Conservation (phyloP, 352 stramenopile species). For the Globisporangium nunn region DNA sequence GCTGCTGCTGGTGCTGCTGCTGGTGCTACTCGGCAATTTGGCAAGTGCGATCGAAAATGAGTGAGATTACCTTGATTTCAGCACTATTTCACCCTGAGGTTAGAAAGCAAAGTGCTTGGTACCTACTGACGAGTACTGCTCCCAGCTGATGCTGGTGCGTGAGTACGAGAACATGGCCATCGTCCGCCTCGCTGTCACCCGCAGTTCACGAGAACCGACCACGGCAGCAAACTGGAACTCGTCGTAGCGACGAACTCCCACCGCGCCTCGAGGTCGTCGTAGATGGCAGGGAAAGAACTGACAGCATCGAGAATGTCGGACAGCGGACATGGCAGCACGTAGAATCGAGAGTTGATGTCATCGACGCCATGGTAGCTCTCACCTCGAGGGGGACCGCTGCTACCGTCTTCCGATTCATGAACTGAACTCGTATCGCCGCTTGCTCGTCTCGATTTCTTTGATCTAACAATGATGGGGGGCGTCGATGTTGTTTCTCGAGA, state of each 20-base stretch:
- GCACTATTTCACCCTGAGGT: not conserved
- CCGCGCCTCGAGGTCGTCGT: conserved; percentile 2
- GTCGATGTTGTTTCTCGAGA: not conserved
- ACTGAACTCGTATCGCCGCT: not conserved
- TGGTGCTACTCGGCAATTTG: not conserved
- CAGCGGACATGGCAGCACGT: conserved; percentile 8
- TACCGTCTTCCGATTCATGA: not conserved
- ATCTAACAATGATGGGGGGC: not conserved
- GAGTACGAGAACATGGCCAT: no score
- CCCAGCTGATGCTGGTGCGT: not conserved
- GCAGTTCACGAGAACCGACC: conserved; percentile 8
- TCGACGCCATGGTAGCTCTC: not conserved
- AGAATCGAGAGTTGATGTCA: not conserved
- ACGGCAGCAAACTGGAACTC: conserved; percentile 8
- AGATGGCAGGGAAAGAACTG: not conserved
- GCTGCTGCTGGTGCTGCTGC: not conserved
- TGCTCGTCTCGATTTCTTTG: not conserved
- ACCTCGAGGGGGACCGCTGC: not conserved
- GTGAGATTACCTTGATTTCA: not conserved
- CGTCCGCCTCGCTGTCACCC: conserved; percentile 1
- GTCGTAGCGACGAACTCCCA: conserved; percentile 9
- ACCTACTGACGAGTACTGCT: no score
- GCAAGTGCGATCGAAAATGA: not conserved
- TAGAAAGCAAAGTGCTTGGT: not conserved
- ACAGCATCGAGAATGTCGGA: conserved; percentile 4